Evolutionary conservation across 495 filamentous ascomycete genomes (phyloP).

Genomic region (Neurospora hispaniola): DNA sequence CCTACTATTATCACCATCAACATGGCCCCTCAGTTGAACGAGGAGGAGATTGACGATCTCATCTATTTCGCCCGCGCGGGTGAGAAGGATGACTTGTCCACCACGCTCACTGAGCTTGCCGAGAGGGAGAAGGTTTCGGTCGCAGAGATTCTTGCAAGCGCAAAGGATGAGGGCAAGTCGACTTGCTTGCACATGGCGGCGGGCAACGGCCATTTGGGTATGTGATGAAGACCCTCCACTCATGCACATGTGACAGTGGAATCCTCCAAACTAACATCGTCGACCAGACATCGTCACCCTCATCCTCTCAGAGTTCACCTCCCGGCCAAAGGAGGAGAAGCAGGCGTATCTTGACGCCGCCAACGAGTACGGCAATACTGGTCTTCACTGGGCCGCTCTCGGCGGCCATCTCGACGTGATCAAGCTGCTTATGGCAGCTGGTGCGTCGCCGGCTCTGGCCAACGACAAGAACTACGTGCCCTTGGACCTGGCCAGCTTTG

Average conservation of each 20-base stretch:
- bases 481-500: conserved; percentile 72
- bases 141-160: conserved; percentile 49
- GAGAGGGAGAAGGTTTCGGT: conserved; percentile 41
- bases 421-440: conserved; percentile 53
- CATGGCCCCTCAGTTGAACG: conserved; percentile 45
- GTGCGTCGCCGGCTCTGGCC: conserved; percentile 57
- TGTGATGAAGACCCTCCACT: conserved; percentile 3
- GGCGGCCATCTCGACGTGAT: conserved; percentile 77
- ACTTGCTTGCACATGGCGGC: conserved; percentile 82
- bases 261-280: not conserved
- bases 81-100: conserved; percentile 58
- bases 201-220: conserved; percentile 79
- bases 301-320: conserved; percentile 30
- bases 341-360: conserved; percentile 49
- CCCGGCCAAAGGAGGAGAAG: conserved; percentile 18
- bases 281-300: conserved; percentile 28
- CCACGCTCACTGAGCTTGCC: conserved; percentile 46
- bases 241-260: not conserved
- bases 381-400: conserved; percentile 83
- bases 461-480: conserved; percentile 81
- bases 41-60: conserved; percentile 79
- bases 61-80: conserved; percentile 72
- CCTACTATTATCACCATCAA: not conserved
- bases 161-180: conserved; percentile 58
- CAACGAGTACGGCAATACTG: conserved; percentile 77